phyloP scores from a whole-genome alignment of 2,329 filamentous ascomycete species.

The Claviceps sp. region DNA sequence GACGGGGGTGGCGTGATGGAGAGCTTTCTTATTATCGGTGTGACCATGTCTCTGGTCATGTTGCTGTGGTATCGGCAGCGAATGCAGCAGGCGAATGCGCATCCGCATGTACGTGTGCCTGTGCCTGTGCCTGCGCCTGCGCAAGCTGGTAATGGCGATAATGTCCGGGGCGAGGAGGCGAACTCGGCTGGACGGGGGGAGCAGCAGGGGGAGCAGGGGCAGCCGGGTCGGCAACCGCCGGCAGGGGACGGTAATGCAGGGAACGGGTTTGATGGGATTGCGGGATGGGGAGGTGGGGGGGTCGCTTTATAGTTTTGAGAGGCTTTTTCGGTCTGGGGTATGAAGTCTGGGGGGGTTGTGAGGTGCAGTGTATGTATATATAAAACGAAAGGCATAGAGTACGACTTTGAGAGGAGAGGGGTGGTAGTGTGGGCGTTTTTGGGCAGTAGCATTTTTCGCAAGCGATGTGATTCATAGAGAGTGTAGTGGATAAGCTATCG shows the following conservation, averaged over 20 bases:
- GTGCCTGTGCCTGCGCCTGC: neutral
- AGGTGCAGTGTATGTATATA: constrained; percentile 2
- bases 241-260: neutral
- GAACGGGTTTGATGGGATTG: constrained; percentile 16
- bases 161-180: constrained; percentile 12
- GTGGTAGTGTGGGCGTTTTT: too few species aligned
- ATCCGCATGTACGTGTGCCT: too few species aligned
- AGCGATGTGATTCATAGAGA: too few species aligned
- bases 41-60: constrained; percentile 61
- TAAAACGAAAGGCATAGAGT: too few species aligned
- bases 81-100: constrained; percentile 43
- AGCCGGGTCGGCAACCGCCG: neutral
- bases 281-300: constrained; percentile 23
- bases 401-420: too few species aligned
- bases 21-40: constrained; percentile 66
- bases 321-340: neutral
- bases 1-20: constrained; percentile 73
- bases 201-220: neutral
- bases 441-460: too few species aligned
- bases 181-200: constrained; percentile 4
- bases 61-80: constrained; percentile 72
- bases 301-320: constrained; percentile 16
- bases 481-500: too few species aligned
- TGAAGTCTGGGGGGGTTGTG: too few species aligned
- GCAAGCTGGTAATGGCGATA: constrained; percentile 13